Evolutionary conservation across 2,329 filamentous ascomycete genomes (phyloP), one percentile per base, ranked within the genome.

Genomic region (Trichoderma koningiopsis): DNA sequence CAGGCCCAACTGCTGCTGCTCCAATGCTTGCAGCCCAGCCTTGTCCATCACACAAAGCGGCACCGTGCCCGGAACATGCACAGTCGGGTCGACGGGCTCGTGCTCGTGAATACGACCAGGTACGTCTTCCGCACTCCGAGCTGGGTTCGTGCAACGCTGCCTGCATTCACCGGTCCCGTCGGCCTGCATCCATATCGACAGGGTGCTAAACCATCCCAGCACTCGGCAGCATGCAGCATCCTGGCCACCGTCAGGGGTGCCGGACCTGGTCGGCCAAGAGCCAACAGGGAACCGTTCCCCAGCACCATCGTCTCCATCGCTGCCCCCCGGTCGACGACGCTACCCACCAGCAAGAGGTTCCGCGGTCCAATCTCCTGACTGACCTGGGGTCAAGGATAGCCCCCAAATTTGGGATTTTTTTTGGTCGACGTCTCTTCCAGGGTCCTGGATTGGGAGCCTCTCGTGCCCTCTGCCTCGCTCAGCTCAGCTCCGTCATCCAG

Each of bases 221-320:
- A 52, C 22, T 68, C 58, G 58, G 35, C 60, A 62, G 49, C 58
- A 68, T 56, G 66, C 66, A 68, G 43, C 27, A 68, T 68, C 66
- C 66, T 27, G 35, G 66, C 19, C 29, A 13, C 24, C 22, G 16
- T 16, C 57, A 61, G 64, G 64, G 64, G 55, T 35, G 55, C 22
- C 55, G 27, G 22, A 47, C 66, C 66, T 35, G 57, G 58, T 56
- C 57, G 58, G 31, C 59, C 29, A 49, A 56, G 66, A 63, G 52
- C 59, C 66, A 68, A 62, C 66, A 68, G 52, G 66, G 66, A 68
- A 35, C 57, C 33, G 4, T 68, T 68, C 66, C 66, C 66, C 66
- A 68, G 66, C 66, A 68, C 58, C 47, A 68, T 53, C 57, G 58
- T 52, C 66, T 52, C 63, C 63, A 58, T 67, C 53, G 33, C 40